Conservation (phyloP, 148 eudicot species). For the Rhododendron molle region DNA sequence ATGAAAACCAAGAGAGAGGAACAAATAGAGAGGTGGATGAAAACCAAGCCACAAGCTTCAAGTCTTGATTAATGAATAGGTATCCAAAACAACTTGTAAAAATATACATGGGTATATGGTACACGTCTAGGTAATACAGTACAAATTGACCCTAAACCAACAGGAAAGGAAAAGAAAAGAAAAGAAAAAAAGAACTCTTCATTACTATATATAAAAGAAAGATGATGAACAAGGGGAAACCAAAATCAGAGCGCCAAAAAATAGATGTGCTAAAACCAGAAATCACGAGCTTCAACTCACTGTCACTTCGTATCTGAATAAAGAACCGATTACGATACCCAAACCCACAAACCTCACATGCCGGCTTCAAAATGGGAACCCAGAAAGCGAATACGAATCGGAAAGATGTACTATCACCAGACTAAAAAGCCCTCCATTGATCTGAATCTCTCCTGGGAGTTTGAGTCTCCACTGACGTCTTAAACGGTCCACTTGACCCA, state of each 20-base stretch:
- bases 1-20: neutral
- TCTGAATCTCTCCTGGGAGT: conserved; percentile 59
- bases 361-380: conserved; percentile 3
- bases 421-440: conserved; percentile 33
- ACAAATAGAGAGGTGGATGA: neutral
- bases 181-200: neutral
- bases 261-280: conserved; percentile 17
- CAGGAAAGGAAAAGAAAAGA: neutral
- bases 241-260: conserved; percentile 7
- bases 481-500: conserved; percentile 60
- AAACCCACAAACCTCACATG: neutral
- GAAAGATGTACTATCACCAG: neutral
- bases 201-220: neutral
- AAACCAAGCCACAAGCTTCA: neutral
- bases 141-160: conserved; percentile 5
- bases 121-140: conserved; percentile 19
- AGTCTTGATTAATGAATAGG: neutral
- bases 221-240: neutral
- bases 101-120: conserved; percentile 12
- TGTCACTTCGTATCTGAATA: neutral
- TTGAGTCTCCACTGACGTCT: conserved; percentile 42
- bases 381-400: conserved; percentile 6
- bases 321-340: neutral
- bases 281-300: conserved; percentile 1
- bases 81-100: neutral